Percentiles rank a stretch among this genome's conserved stretches.
Evolutionary conservation across 208 protist genomes (phyloP).

Genomic region (Wallacemonas collosoma): DNA sequence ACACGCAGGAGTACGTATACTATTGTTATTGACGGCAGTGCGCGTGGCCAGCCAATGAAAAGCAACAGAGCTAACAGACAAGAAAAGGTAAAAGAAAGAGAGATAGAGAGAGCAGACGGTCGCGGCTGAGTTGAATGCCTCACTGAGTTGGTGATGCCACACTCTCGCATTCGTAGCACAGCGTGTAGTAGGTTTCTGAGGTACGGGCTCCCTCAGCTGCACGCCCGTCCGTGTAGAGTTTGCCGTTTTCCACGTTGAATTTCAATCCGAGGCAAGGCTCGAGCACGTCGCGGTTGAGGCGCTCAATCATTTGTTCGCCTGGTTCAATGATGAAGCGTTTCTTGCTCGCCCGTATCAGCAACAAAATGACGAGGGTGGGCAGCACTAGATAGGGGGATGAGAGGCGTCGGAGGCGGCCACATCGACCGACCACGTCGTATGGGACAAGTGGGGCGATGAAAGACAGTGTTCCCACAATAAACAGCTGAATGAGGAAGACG

Average conservation of each 20-base stretch:
- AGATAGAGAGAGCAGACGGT: conserved; percentile 19
- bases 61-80: too few relatives aligned
- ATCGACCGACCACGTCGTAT: conserved; percentile 9
- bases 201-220: conserved; percentile 23
- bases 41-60: too few relatives aligned
- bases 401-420: background rate
- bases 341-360: conserved; percentile 70
- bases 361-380: conserved; percentile 48
- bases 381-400: conserved; percentile 25
- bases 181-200: conserved; percentile 51
- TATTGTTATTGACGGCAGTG: too few relatives aligned
- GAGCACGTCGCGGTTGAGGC: conserved; percentile 73
- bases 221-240: conserved; percentile 65
- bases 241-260: conserved; percentile 71
- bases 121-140: background rate
- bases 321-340: conserved; percentile 81
- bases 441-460: conserved; percentile 48
- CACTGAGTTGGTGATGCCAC: background rate
- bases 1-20: too few relatives aligned
- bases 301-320: conserved; percentile 70
- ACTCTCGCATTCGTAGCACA: conserved; percentile 36
- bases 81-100: conserved; percentile 5
- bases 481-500: conserved; percentile 56
- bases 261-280: conserved; percentile 82
- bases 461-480: conserved; percentile 39